These are phyloP conservation scores for Pigoraptor vietnamica DNA, from an alignment of 78 protist genomes.

Conservation along the genomic window DNA sequence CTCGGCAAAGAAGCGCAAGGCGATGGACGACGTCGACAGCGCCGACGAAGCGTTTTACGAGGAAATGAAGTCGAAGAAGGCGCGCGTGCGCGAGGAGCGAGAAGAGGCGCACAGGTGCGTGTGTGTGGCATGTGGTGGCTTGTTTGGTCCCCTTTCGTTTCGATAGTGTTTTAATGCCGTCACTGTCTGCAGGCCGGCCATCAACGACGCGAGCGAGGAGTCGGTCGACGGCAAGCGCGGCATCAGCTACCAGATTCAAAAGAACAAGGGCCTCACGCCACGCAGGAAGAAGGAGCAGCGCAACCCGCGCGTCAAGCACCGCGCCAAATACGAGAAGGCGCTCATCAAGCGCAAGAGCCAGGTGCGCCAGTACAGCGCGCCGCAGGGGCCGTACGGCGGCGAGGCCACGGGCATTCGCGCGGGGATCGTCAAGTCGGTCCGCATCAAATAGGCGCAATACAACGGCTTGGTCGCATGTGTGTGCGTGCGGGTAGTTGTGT, in stretches of 20 bases:
- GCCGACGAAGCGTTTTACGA: not conserved
- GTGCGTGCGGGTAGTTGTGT: not conserved
- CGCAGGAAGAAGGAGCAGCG: not conserved
- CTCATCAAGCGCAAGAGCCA: constrained; percentile 19
- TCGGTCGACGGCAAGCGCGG: constrained; percentile 35
- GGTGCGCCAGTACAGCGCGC: not conserved
- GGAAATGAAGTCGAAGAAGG: not conserved
- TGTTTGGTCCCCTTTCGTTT: not conserved
- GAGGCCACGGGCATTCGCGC: constrained; percentile 30
- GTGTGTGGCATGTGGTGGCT: not conserved
- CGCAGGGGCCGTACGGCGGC: constrained; percentile 7
- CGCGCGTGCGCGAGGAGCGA: not conserved
- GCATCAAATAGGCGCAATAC: not conserved
- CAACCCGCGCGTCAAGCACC: constrained; percentile 44
- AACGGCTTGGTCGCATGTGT: not conserved
- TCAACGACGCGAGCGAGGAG: constrained; percentile 8
- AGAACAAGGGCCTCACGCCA: constrained; percentile 40
- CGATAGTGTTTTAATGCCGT: not conserved
- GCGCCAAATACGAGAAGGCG: constrained; percentile 23
- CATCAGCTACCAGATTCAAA: constrained; percentile 17
- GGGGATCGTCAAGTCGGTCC: not conserved
- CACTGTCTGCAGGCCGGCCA: not conserved
- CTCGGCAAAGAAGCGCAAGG: not conserved
- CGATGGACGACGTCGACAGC: not conserved
- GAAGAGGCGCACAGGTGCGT: not conserved